Evolutionary conservation across 129 eudicot species (phyloP), one percentile per base, ranked within the genome.

Genomic region (Centaurea solstitialis): DNA sequence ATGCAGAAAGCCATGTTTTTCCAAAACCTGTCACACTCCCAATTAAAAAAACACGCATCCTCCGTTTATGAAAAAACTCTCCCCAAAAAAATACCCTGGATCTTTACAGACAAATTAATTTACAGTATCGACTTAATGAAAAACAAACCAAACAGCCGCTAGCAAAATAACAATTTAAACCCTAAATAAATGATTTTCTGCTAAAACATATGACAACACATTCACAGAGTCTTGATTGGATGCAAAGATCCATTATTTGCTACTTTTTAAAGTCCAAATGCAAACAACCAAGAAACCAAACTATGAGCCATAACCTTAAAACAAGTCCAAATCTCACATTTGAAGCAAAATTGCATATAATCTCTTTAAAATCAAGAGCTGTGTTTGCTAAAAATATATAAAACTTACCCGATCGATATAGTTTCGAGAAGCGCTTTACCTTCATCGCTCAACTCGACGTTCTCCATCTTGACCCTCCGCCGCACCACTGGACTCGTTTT

Each of bases 391-490:
- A 62, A 62, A 57, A 53, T 7, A 38, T 0, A 41, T 12, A 61
- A 79, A 78, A 70, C 87, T 89, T 87, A 90, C 66, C 76, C 83
- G 20, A 74, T 75, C 22, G 89, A 83, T 21, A 96, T 86, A 37
- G 79, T 87, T 74, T 93, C 90, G 37, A 96, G 92, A 84, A 96
- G 80, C 64, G 76, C 78, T 81, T 88, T 83, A 83, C 97, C 94
- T 76, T 85, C 99, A 11, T 80, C 90, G 17, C 92, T 91, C 88
- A 96, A 84, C 86, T 96, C 96, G 17, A 93, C 90, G 38, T 89
- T 91, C 82, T 96, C 98, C 99, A 96, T 93, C 84, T 96, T 93
- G 61, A 96, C 76, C 83, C 95, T 79, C 1, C 98, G 97, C 39
- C 81, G 85, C 81, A 96, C 73, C 11, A 83, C 76, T 7, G 91